Evolutionary conservation across 1,284 basidiomycete genomes (phyloP).

Genomic region (Apiotrichum porosum): DNA sequence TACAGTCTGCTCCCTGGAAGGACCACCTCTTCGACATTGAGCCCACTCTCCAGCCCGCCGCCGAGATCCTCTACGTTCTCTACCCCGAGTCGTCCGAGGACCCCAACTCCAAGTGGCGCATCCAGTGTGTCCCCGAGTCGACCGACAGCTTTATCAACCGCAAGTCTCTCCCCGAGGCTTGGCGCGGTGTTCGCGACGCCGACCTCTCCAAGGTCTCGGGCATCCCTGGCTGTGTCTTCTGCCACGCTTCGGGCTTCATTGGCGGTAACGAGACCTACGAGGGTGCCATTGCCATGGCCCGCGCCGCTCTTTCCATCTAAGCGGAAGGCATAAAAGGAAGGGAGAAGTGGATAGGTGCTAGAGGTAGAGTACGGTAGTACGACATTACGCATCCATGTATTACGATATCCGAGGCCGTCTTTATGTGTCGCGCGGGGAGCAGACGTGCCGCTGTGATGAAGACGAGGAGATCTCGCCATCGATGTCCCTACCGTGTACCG

Average conservation of each 20-base stretch:
- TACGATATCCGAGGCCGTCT: no score
- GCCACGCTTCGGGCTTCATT: slow-evolving; percentile 93
- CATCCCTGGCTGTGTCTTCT: slow-evolving; percentile 80
- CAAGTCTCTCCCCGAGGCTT: slow-evolving; percentile 85
- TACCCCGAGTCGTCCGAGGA: slow-evolving; percentile 73
- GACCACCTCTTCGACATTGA: slow-evolving; percentile 91
- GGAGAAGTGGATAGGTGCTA: not conserved
- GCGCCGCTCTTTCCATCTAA: slow-evolving; percentile 22
- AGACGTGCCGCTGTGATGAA: no score
- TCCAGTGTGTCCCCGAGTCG: slow-evolving; percentile 83
- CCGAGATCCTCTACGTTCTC: slow-evolving; percentile 65
- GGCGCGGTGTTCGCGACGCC: slow-evolving; percentile 88
- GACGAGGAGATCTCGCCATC: no score
- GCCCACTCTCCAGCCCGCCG: slow-evolving; percentile 30
- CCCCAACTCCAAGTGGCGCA: slow-evolving; percentile 69
- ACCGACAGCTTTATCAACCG: slow-evolving; percentile 83
- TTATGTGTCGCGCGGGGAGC: no score
- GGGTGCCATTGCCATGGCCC: slow-evolving; percentile 77
- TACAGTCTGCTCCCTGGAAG: slow-evolving; percentile 53
- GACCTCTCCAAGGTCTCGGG: slow-evolving; percentile 68
- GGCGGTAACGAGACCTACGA: slow-evolving; percentile 91
- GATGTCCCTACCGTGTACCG: no score
- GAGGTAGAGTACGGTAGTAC: not conserved
- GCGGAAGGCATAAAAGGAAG: not conserved
- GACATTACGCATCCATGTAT: no score